phyloP scores from a whole-genome alignment of 805 yeast species.

The Suhomyces emberorum region DNA sequence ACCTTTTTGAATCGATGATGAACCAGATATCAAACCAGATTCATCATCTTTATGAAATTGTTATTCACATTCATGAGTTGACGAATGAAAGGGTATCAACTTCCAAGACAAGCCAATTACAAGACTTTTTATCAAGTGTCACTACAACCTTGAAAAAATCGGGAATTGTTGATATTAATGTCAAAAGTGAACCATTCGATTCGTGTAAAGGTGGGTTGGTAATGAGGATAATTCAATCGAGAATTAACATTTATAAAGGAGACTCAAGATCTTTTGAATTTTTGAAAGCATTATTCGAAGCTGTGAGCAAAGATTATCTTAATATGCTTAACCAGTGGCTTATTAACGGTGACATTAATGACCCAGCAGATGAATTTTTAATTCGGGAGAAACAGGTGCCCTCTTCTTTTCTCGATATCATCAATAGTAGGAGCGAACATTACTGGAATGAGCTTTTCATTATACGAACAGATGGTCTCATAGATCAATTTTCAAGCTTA shows the following conservation, averaged over 20 bases:
- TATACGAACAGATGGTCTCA: slow-evolving; percentile 69
- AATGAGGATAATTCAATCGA: slow-evolving; percentile 56
- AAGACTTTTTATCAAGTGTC: slow-evolving; percentile 34
- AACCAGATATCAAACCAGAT: slow-evolving; percentile 32
- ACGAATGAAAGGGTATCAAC: slow-evolving; percentile 33
- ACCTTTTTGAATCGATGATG: slow-evolving; percentile 46
- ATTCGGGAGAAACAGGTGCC: slow-evolving; percentile 47
- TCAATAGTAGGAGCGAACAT: slow-evolving; percentile 48
- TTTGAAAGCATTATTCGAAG: slow-evolving; percentile 49
- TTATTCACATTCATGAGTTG: slow-evolving; percentile 48
- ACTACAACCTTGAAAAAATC: slow-evolving; percentile 40
- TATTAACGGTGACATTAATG: slow-evolving; percentile 65
- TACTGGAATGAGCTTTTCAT: slow-evolving; percentile 76
- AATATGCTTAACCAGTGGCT: slow-evolving; percentile 78
- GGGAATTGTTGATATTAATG: slow-evolving; percentile 47
- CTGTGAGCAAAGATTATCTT: slow-evolving; percentile 62
- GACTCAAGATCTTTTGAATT: slow-evolving; percentile 56
- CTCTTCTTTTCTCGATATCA: slow-evolving; percentile 17
- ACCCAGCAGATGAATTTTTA: slow-evolving; percentile 79
- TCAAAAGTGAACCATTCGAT: slow-evolving; percentile 49
- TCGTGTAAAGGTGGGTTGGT: slow-evolving; percentile 78
- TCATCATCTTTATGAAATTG: slow-evolving; percentile 56
- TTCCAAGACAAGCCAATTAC: slow-evolving; percentile 22
- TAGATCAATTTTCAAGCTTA: slow-evolving; percentile 55
- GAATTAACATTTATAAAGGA: slow-evolving; percentile 60